Conservation (phyloP, 192 early-diverging fungal species). For the Glomus cerebriforme region DNA sequence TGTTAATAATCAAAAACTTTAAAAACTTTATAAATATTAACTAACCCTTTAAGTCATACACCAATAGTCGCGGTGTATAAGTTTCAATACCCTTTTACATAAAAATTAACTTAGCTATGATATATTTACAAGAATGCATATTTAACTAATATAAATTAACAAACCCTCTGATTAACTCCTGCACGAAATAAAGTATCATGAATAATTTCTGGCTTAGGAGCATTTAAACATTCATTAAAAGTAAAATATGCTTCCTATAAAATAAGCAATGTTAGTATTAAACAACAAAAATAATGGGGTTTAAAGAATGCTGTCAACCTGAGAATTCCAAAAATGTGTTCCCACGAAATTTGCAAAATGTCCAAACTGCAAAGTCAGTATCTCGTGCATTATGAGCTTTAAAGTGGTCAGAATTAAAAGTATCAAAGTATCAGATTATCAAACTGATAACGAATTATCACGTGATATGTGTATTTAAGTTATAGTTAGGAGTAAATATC, state of each 20-base stretch:
- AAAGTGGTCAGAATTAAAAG: background rate
- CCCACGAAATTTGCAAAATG: constrained; percentile 84
- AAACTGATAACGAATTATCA: too few relatives aligned
- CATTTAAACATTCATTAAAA: constrained; percentile 39
- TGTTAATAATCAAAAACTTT: too few relatives aligned
- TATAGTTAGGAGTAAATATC: too few relatives aligned
- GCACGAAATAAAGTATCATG: constrained; percentile 63
- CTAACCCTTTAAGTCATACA: constrained; percentile 79
- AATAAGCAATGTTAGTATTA: background rate
- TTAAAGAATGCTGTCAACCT: constrained; percentile 48
- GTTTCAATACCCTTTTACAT: constrained; percentile 60
- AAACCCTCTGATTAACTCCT: constrained; percentile 48
- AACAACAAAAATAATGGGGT: background rate
- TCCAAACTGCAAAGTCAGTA: constrained; percentile 89
- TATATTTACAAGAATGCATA: background rate
- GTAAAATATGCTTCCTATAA: constrained; percentile 53
- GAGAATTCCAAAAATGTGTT: constrained; percentile 92
- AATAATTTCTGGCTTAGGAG: constrained; percentile 45
- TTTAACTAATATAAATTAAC: background rate
- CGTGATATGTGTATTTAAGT: too few relatives aligned
- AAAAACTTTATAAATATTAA: background rate
- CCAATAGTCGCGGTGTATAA: constrained; percentile 75
- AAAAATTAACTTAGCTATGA: too few relatives aligned
- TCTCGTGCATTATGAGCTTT: background rate
- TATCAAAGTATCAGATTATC: background rate